Evolutionary conservation across 768 basidiomycete species (phyloP).

Genomic region (Pleurotus pulmonarius): DNA sequence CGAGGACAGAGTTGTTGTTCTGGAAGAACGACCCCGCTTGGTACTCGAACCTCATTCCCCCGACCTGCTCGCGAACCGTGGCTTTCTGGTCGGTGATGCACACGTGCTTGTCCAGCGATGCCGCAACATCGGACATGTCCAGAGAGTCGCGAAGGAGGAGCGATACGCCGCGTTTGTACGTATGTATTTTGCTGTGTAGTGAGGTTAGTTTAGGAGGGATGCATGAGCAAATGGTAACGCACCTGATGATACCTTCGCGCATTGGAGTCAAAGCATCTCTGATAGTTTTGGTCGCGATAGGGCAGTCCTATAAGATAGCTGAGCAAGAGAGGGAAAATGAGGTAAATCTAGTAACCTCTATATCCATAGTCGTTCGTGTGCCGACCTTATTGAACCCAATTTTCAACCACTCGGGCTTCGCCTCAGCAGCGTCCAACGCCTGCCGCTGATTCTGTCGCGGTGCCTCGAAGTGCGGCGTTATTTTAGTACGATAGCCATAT

Average conservation of each 20-base stretch:
- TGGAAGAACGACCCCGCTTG: conserved; percentile 93
- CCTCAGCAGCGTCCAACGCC: conserved; percentile 13
- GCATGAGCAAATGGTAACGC: conserved; percentile 15
- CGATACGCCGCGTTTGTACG: conserved; percentile 86
- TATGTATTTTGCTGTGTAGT: conserved; percentile 60
- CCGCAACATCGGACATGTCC: conserved; percentile 27
- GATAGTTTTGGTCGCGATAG: conserved; percentile 81
- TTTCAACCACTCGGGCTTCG: conserved; percentile 64
- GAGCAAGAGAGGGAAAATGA: not conserved
- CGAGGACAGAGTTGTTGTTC: conserved; percentile 93
- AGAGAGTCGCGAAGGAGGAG: conserved; percentile 88
- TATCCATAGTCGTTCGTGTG: conserved; percentile 75
- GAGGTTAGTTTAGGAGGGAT: not conserved
- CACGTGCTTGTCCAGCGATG: conserved; percentile 54
- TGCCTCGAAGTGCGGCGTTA: conserved; percentile 93
- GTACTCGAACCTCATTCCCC: conserved; percentile 79
- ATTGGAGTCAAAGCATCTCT: conserved; percentile 63
- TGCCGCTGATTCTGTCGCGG: conserved; percentile 39
- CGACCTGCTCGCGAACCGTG: conserved; percentile 81
- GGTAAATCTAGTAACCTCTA: conserved; percentile 57
- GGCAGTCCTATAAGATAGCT: conserved; percentile 64
- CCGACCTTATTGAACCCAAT: conserved; percentile 90
- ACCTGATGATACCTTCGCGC: conserved; percentile 69
- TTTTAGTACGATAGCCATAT: conserved; percentile 93
- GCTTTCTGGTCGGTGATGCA: conserved; percentile 83